A percentile compares a stretch with the other conserved stretches of the same genome.
Conservation (phyloP, 306 rosid species). For the Acacia melanoxylon region DNA sequence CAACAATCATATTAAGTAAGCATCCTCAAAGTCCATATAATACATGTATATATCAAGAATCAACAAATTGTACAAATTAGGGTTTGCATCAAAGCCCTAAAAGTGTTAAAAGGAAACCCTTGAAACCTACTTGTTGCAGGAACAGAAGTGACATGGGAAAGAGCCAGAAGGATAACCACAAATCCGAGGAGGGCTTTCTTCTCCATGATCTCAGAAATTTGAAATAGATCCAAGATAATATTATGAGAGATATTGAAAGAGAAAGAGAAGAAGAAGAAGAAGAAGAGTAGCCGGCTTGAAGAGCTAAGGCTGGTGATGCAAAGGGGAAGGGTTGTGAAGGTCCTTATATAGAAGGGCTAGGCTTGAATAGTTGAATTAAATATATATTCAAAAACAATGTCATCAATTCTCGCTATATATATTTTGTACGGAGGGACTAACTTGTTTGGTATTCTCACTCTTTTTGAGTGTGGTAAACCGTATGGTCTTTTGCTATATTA, state of each 20-base stretch:
- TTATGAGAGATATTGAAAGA: background rate
- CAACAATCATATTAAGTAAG: slow-evolving; percentile 1
- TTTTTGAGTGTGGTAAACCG: background rate
- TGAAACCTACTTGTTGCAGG: slow-evolving; percentile 41
- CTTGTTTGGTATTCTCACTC: slow-evolving; percentile 8
- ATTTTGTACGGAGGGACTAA: background rate
- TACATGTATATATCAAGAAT: background rate
- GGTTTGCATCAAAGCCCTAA: slow-evolving; percentile 32
- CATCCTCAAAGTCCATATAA: background rate
- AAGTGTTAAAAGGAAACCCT: slow-evolving; percentile 12
- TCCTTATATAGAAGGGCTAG: slow-evolving; percentile 30
- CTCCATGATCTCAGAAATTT: slow-evolving; percentile 28
- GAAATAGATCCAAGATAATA: background rate
- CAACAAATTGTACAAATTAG: background rate
- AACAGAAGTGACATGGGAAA: slow-evolving; percentile 31
- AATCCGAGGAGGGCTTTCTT: slow-evolving; percentile 33
- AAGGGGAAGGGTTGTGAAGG: slow-evolving; percentile 24
- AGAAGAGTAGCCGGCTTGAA: background rate
- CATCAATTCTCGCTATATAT: background rate
- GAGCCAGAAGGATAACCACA: slow-evolving; percentile 30
- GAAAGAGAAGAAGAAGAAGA: background rate
- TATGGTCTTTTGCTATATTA: background rate
- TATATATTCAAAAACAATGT: background rate
- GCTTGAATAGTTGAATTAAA: slow-evolving; percentile 22
- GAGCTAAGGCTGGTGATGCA: slow-evolving; percentile 22